Evolutionary conservation across 371 early-diverging fungal genomes (phyloP).

Genomic region (Coemansia sp.): DNA sequence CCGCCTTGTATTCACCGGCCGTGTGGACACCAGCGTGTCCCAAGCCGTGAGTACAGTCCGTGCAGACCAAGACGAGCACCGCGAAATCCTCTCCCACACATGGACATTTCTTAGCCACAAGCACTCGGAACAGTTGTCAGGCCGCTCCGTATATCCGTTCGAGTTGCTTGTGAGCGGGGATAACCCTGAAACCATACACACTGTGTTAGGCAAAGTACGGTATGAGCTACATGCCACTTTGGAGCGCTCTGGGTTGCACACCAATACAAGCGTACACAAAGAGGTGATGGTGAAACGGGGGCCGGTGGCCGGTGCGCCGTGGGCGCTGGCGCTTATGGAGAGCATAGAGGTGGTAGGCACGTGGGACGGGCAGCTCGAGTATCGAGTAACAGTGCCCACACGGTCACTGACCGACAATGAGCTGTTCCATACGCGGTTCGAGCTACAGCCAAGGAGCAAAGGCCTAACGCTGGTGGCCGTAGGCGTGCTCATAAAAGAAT

Average conservation of each 20-base stretch:
- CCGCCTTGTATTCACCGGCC: constrained; percentile 31
- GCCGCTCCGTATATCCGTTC: constrained; percentile 27
- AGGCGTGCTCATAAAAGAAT: constrained; percentile 49
- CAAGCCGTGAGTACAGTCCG: constrained; percentile 9
- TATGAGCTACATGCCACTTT: constrained; percentile 35
- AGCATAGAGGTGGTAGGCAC: constrained; percentile 39
- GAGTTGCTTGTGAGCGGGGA: constrained; percentile 32
- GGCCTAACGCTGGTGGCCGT: constrained; percentile 40
- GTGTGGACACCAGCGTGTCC: constrained; percentile 34
- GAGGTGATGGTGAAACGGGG: constrained; percentile 46
- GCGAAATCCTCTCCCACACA: constrained; percentile 27
- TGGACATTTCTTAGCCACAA: constrained; percentile 35
- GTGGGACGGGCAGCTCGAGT: constrained; percentile 44
- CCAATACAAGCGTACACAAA: constrained; percentile 10
- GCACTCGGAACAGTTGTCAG: constrained; percentile 18
- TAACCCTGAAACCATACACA: constrained; percentile 46
- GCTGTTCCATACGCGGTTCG: constrained; percentile 31
- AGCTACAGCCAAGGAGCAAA: constrained; percentile 43
- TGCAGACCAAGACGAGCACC: constrained; percentile 29
- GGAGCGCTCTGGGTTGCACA: constrained; percentile 40
- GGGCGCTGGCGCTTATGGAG: constrained; percentile 49
- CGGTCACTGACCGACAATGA: constrained; percentile 44
- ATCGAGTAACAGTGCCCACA: constrained; percentile 45
- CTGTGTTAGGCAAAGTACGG: constrained; percentile 33
- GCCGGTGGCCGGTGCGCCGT: constrained; percentile 39